Conservation (phyloP, 108 stramenopile genomes). For the Schizochytrium sp. region DNA sequence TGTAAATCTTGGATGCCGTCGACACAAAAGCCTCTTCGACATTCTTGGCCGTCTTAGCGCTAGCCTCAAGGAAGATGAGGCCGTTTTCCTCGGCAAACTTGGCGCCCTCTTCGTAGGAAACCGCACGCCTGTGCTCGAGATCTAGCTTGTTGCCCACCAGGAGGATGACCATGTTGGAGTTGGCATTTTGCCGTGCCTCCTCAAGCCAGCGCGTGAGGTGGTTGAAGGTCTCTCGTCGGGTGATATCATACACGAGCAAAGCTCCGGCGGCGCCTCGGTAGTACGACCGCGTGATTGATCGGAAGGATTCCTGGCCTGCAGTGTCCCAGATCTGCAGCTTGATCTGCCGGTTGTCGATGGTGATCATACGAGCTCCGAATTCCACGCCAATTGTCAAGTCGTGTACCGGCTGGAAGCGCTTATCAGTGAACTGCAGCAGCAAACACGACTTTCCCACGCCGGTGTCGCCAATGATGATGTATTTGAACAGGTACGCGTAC, state of each 20-base stretch:
- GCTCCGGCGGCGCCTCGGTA: slow-evolving; percentile 99
- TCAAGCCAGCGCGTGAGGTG: slow-evolving; percentile 97
- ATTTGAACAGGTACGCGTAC: slow-evolving; percentile 72
- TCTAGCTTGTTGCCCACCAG: slow-evolving; percentile 97
- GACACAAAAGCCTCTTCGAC: slow-evolving; percentile 98
- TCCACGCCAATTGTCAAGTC: slow-evolving; percentile 99
- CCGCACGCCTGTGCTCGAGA: slow-evolving; percentile 90
- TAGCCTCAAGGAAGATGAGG: slow-evolving; percentile 96
- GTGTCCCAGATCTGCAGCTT: slow-evolving; percentile 88
- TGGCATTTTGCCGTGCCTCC: slow-evolving; percentile 94
- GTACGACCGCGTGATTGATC: slow-evolving; percentile 98
- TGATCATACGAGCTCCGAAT: slow-evolving; percentile 97
- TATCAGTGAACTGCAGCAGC: slow-evolving; percentile 99
- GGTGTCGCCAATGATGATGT: slow-evolving; percentile 99
- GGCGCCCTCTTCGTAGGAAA: slow-evolving; percentile 80
- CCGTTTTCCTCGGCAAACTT: slow-evolving; percentile 96
- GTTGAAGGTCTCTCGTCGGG: slow-evolving; percentile 97
- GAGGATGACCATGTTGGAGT: slow-evolving; percentile 99
- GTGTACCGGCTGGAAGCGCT: slow-evolving; percentile 98
- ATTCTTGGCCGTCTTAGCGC: slow-evolving; percentile 96
- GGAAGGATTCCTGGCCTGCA: slow-evolving; percentile 90
- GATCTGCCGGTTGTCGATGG: slow-evolving; percentile 86
- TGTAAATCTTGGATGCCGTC: slow-evolving; percentile 97
- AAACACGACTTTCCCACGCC: slow-evolving; percentile 99
- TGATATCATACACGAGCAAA: slow-evolving; percentile 98